A percentile compares a stretch with the other conserved stretches of the same genome.
These are phyloP conservation scores for Kitagawia praeruptora DNA, from an alignment of 129 eudicot species.

Conservation along the genomic window DNA sequence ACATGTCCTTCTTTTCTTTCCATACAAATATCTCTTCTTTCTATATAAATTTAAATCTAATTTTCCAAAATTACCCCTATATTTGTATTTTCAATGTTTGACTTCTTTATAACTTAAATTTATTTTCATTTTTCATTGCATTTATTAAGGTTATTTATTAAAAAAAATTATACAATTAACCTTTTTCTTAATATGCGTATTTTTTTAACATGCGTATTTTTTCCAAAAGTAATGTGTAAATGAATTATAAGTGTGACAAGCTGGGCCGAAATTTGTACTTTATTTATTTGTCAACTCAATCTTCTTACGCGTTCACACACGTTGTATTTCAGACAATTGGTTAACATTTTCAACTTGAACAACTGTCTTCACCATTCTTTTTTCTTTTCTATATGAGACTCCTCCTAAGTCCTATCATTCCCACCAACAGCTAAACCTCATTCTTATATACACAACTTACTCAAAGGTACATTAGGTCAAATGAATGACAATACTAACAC, in stretches of 20 bases:
- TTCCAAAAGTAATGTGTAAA: too few relatives aligned
- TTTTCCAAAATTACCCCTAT: too few relatives aligned
- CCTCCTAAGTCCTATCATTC: not conserved
- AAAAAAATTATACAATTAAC: too few relatives aligned
- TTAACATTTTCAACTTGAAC: conserved; percentile 33
- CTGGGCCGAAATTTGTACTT: not conserved
- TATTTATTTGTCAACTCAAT: not conserved
- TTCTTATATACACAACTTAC: conserved; percentile 22
- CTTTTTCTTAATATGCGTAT: too few relatives aligned
- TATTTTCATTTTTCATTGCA: too few relatives aligned
- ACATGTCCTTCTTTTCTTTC: too few relatives aligned
- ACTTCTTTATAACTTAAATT: too few relatives aligned
- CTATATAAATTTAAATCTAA: too few relatives aligned
- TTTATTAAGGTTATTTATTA: too few relatives aligned
- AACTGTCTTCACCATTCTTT: not conserved
- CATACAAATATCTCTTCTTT: too few relatives aligned
- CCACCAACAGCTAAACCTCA: not conserved
- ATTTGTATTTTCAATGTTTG: too few relatives aligned
- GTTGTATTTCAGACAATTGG: conserved; percentile 33
- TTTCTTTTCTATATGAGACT: conserved; percentile 25
- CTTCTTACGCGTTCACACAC: conserved; percentile 39
- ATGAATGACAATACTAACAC: conserved; percentile 29
- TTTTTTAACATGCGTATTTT: too few relatives aligned
- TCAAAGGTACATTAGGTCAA: conserved; percentile 22
- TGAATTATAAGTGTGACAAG: not conserved